Base-by-base conservation (phyloP, 371 early-diverging fungal species). In the Capniomyces stellatus region DNA sequence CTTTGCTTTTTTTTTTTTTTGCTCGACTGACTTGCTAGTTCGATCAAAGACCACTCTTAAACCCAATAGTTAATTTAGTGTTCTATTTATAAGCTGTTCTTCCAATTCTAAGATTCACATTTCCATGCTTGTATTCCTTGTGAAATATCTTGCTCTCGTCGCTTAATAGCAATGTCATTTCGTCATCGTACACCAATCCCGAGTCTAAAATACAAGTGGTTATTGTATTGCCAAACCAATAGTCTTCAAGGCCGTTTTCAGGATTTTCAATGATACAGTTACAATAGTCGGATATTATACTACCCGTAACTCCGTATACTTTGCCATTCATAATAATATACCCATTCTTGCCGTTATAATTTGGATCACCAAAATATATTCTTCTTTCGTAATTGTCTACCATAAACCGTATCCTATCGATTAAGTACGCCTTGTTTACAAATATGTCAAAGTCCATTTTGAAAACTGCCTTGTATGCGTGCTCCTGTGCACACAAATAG, bases 311-410 rank as follows among this genome's bases (percentile, higher is more conserved):
- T 24, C 23, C 48, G 30, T 48, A 48, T 19, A 48, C 19, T 48
- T 48, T 48, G 15, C 48, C 48, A 25, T 48, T 48, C 48, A 48
- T 48, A 6, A 19, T 31, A 12, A 48, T 19, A 25, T 3, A 18
- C 8, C 25, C 24, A 48, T 8, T 19, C 15, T 48, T 25, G 18
- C 10, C 6, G 4, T 22, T 23, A 8, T 48, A 4, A 28, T 29
- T 48, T 3, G 48, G 48, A 19, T 48, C 48, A 12, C 48, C 48
- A 25, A 48, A 48, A 24, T 48, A 48, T 19, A 48, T 48, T 4
- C 48, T 12, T 19, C 12, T 22, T 19, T 8, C 8, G 24, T 24
- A 19, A 24, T 48, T 48, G 15, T 48, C 27, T 4, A 24, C 8
- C 48, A 48, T 48, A 24, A 10, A 24, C 30, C 4, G 3, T 29